Evolutionary conservation across 2,329 filamentous ascomycete species (phyloP), one percentile per base, ranked within the genome.

Genomic region (Triangularia verruculosa): DNA sequence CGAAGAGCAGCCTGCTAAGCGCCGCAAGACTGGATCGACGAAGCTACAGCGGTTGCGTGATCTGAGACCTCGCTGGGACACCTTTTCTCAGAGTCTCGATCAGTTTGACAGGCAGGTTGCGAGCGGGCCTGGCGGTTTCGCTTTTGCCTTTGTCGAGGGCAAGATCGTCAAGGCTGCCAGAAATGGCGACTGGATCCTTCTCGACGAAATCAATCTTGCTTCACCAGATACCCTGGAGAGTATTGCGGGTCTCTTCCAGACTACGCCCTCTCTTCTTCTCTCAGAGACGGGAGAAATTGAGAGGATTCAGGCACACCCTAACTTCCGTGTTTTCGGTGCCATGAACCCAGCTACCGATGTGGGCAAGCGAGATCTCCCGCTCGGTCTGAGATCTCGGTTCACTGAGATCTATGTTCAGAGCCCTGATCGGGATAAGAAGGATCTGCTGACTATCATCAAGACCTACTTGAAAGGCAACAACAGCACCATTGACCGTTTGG

Each of bases 281-380:
- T 93, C 93, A 0, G 95, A 99, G 78, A 95, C 93, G 43, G 95
- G 95, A 39, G 93, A 95, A 70, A 92, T 97, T 52, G 92, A 98
- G 75, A 87, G 93, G 68, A 89, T 99, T 34, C 84, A 89, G 65
- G 95, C 93, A 0, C 94, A 99, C 75, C 89, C 92, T 0, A 88
- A 97, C 68, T 99, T 99, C 75, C 88, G 95, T 43, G 91, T 99
- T 13, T 99, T 99, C 73, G 96, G 92, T 59, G 95, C 96, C 27
- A 99, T 99, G 95, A 99, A 99, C 72, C 95, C 95, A 28, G 95
- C 95, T 4, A 99, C 95, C 2, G 95, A 99, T 78, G 88, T 97
- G 62, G 95, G 96, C 65, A 99, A 99, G 78, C 89, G 94, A 62
- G 95, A 99, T 75, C 80, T 99, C 15, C 93, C 94, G 0, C 87